Base-by-base conservation (phyloP, 495 filamentous ascomycete species). In the Hypomontagnella monticulosa region DNA sequence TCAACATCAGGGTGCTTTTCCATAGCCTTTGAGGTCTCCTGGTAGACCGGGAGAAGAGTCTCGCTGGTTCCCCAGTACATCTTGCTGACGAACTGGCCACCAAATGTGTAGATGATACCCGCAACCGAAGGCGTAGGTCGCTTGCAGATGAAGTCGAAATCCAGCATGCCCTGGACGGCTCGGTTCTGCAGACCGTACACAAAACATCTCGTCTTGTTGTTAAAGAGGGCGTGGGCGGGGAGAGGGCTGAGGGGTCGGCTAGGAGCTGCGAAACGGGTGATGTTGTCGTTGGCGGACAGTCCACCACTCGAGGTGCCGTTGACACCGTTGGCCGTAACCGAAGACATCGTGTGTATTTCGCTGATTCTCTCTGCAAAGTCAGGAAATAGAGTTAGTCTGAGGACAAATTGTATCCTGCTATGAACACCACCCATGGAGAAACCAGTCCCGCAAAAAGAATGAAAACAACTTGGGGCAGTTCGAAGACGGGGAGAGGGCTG, bases 81-180 rank as follows among this genome's bases (percentile, higher is more conserved):
- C 89, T 99, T 99, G 87, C 93, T 97, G 70, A 99, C 96, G 88
- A 98, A 99, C 78, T 99, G 95, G 54, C 95, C 95, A 79, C 95
- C 95, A 76, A 99, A 99, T 70, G 95, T 97, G 85, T 99, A 99
- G 83, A 99, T 98, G 81, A 99, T 99, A 80, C 93, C 95, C 67
- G 95, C 95, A 49, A 99, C 95, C 63, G 95, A 98, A 58, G 95
- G 95, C 12, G 93, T 96, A 76, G 85, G 84, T 60, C 95, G 91
- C 87, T 97, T 98, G 92, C 95, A 99, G 83, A 99, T 99, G 87
- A 98, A 99, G 85, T 99, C 95, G 80, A 99, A 99, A 80, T 99
- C 95, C 76, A 99, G 91, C 95, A 98, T 99, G 79, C 96, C 96
- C 85, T 99, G 95, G 69, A 97, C 96, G 71, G 95, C 95, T 75